Conservation (phyloP, 306 rosid genomes). For the Castanopsis chinensis region DNA sequence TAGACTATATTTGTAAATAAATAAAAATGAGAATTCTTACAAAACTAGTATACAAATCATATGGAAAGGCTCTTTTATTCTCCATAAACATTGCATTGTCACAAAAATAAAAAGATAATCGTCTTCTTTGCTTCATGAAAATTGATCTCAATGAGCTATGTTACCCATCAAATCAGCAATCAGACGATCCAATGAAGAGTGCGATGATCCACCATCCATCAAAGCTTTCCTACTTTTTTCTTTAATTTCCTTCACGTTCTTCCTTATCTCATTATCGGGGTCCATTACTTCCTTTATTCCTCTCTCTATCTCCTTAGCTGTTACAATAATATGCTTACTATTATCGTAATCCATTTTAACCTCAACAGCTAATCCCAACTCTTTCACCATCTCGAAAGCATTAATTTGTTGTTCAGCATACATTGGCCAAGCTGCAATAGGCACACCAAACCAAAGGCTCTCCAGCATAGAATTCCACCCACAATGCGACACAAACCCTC, state of each 20-base stretch:
- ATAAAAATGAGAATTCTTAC: no score
- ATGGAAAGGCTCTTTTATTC: no score
- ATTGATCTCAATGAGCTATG: no score
- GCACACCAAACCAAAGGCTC: constrained; percentile 27
- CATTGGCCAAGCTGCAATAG: constrained; percentile 27
- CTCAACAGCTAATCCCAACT: constrained; percentile 16
- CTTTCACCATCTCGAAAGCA: constrained; percentile 19
- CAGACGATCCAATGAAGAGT: background rate
- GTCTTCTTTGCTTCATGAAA: no score
- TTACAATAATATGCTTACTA: background rate
- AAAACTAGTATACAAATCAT: no score
- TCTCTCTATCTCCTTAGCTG: background rate
- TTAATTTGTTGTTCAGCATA: constrained; percentile 23
- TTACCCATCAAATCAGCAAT: no score
- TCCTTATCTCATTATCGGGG: background rate
- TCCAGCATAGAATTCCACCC: constrained; percentile 31
- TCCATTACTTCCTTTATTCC: constrained; percentile 23
- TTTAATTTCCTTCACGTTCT: constrained; percentile 11
- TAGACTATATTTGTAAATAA: no score
- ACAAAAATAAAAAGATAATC: no score
- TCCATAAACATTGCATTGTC: no score
- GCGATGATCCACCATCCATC: constrained; percentile 17
- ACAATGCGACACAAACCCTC: constrained; percentile 34
- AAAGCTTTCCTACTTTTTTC: constrained; percentile 8
- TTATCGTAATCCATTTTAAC: background rate